Evolutionary conservation across 2,329 filamentous ascomycete genomes (phyloP).

Genomic region (Colletotrichum sojae): DNA sequence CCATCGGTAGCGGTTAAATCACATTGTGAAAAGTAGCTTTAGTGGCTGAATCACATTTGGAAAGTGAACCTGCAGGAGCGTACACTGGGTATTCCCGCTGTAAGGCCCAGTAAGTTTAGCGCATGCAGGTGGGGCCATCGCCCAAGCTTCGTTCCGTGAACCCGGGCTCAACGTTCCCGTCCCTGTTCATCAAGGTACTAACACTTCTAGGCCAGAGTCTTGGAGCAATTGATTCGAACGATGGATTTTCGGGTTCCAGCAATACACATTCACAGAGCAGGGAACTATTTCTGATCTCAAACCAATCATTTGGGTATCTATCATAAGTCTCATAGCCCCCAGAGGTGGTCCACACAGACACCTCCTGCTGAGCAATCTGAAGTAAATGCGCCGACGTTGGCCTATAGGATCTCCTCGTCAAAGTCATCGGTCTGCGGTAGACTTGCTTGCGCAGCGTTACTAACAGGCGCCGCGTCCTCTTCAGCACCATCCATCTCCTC

Average conservation of each 20-base stretch:
- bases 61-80: constrained; percentile 22
- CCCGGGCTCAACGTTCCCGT: too few relatives aligned
- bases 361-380: constrained; percentile 14
- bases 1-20: too few relatives aligned
- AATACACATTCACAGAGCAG: background rate
- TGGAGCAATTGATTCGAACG: too few relatives aligned
- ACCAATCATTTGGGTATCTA: constrained; percentile 39
- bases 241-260: background rate
- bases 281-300: constrained; percentile 4
- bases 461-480: constrained; percentile 10
- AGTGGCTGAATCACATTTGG: too few relatives aligned
- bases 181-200: too few relatives aligned
- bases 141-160: background rate
- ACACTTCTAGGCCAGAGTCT: too few relatives aligned
- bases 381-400: constrained; percentile 6
- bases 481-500: constrained; percentile 52
- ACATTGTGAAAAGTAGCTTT: too few relatives aligned
- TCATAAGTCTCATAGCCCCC: constrained; percentile 40
- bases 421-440: constrained; percentile 30
- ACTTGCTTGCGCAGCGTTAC: constrained; percentile 2
- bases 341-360: constrained; percentile 23
- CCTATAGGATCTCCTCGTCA: constrained; percentile 41
- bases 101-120: constrained; percentile 34
- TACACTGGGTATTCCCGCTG: constrained; percentile 1
- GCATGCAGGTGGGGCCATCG: constrained; percentile 15